phyloP scores from a whole-genome alignment of 495 filamentous ascomycete species.

The Clohesyomyces aquaticus region DNA sequence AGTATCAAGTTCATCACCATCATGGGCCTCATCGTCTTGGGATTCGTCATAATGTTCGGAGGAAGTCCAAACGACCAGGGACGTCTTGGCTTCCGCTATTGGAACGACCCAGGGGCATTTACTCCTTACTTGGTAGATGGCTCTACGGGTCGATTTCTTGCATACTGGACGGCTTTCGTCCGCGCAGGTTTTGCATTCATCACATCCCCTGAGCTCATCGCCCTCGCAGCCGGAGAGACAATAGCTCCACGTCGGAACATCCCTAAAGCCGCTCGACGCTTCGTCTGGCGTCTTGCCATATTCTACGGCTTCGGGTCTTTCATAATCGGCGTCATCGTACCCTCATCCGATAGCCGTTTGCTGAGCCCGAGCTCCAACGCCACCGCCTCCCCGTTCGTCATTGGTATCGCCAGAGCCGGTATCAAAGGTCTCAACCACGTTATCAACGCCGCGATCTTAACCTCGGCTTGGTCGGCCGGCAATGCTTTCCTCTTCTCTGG shows the following conservation, averaged over 20 bases:
- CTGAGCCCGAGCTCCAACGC: conserved; percentile 22
- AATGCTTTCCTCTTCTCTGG: conserved; percentile 38
- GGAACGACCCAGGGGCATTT: conserved; percentile 42
- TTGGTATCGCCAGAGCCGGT: conserved; percentile 26
- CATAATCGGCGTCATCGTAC: conserved; percentile 34
- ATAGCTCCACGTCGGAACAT: conserved; percentile 32
- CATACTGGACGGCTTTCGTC: conserved; percentile 28
- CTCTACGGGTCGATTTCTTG: conserved; percentile 25
- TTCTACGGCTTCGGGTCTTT: conserved; percentile 38
- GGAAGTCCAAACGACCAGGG: conserved; percentile 33
- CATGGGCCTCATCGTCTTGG: conserved; percentile 48
- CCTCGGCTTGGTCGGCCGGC: conserved; percentile 38
- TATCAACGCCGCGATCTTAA: conserved; percentile 37
- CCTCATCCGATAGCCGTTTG: conserved; percentile 19
- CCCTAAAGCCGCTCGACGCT: conserved; percentile 32
- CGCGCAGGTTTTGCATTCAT: conserved; percentile 32
- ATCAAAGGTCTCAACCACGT: conserved; percentile 33
- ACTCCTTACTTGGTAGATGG: conserved; percentile 35
- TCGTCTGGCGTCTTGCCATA: conserved; percentile 32
- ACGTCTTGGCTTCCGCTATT: conserved; percentile 36
- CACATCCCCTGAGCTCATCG: conserved; percentile 32
- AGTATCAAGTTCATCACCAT: conserved; percentile 54
- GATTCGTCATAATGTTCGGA: conserved; percentile 34
- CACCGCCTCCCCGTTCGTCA: conserved; percentile 37
- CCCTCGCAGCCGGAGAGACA: conserved; percentile 33